Evolutionary conservation across 2,329 filamentous ascomycete genomes (phyloP), one percentile per base, ranked within the genome.

Genomic region (Fusarium napiforme): DNA sequence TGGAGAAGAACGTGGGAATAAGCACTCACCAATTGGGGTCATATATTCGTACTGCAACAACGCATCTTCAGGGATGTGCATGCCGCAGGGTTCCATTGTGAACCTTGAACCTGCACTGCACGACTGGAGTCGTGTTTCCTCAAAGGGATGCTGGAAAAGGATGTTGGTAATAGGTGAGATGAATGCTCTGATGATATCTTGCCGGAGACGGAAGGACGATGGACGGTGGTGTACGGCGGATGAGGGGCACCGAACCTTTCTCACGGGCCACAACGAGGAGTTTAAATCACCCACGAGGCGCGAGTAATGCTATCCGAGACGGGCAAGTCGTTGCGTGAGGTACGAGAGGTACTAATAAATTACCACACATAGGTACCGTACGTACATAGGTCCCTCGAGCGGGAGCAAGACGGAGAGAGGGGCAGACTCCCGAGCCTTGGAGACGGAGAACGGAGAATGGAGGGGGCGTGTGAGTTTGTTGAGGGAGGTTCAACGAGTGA

Each of bases 11-110:
- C 69, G 69, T 75, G 72, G 74, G 78, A 81, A 75, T 76, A 76
- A 75, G 67, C 76, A 83, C 87, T 86, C 82, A 89, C 88, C 88
- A 82, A 89, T 87, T 81, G 87, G 88, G 77, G 82, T 84, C 75
- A 89, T 84, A 81, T 85, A 87, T 71, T 82, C 79, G 65, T 79
- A 78, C 72, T 78, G 77, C 71, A 84, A 85, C 70, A 83, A 82
- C 75, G 81, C 82, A 82, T 84, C 83, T 80, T 79, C 84, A 83
- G 83, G 84, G 83, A 82, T 84, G 79, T 83, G 84, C 83, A 84
- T 83, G 78, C 77, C 77, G 78, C 78, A 76, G 72, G 79, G 78
- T 77, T 83, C 83, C 83, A 84, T 84, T 75, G 75, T 80, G 60
- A 70, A 59, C 60, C 69, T 64, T 40, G 60, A 60, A 46, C 50